Conservation (phyloP, 257 asterid species). For the Ocimum tenuiflorum region DNA sequence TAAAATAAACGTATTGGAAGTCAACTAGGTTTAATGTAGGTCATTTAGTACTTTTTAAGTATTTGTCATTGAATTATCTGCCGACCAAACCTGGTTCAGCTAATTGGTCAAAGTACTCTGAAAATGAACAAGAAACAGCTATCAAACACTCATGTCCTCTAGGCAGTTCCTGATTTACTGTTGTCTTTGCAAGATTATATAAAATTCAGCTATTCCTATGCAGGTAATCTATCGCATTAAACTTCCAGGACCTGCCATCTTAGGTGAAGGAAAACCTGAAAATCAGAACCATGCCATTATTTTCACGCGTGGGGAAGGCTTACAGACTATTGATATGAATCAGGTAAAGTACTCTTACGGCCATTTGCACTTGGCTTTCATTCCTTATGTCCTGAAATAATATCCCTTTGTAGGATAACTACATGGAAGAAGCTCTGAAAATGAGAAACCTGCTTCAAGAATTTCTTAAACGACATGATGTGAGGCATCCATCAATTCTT, state of each 20-base stretch:
- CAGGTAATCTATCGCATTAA: constrained; percentile 29
- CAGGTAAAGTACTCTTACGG: too few relatives aligned
- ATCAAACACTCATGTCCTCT: neutral
- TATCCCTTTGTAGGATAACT: constrained; percentile 33
- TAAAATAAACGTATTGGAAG: constrained; percentile 13
- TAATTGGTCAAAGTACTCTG: neutral
- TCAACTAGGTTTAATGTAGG: neutral
- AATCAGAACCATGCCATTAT: too few relatives aligned
- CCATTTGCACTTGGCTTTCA: too few relatives aligned
- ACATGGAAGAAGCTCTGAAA: constrained; percentile 61
- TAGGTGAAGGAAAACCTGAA: too few relatives aligned
- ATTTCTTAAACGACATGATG: constrained; percentile 45
- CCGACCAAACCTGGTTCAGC: neutral
- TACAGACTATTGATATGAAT: too few relatives aligned
- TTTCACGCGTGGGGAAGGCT: too few relatives aligned
- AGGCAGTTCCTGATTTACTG: neutral
- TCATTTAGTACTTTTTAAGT: neutral
- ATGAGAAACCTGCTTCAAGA: constrained; percentile 60
- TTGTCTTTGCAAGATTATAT: constrained; percentile 9
- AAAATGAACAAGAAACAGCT: too few relatives aligned
- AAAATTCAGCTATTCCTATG: neutral
- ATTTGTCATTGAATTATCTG: neutral
- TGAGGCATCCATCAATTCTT: constrained; percentile 49
- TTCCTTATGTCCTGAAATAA: too few relatives aligned
- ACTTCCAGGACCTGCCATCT: too few relatives aligned